A percentile compares a stretch with the other conserved stretches of the same genome.
Evolutionary conservation across 148 eudicot species (phyloP).

Genomic region (Nyssa sinensis): DNA sequence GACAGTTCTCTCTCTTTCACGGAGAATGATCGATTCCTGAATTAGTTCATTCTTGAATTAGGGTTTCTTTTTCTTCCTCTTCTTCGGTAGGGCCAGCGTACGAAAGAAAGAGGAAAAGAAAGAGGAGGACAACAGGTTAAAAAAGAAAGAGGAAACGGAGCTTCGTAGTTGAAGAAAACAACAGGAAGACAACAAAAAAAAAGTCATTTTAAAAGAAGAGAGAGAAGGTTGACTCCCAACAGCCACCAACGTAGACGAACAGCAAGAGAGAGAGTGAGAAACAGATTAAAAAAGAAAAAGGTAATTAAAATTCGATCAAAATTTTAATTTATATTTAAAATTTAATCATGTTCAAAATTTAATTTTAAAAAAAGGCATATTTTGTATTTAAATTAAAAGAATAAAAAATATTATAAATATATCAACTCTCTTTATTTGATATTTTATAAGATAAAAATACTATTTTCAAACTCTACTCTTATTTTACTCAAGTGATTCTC

Average conservation of each 20-base stretch:
- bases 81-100: too few species aligned
- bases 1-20: not conserved
- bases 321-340: too few species aligned
- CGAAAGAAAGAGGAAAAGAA: not conserved
- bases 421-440: too few species aligned
- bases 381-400: too few species aligned
- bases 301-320: too few species aligned
- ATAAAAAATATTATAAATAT: too few species aligned
- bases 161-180: constrained; percentile 1
- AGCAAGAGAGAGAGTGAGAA: not conserved
- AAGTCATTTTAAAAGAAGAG: not conserved
- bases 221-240: not conserved
- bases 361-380: too few species aligned
- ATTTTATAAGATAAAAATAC: too few species aligned
- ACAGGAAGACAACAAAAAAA: constrained; percentile 4
- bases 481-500: too few species aligned
- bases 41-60: constrained; percentile 5
- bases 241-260: not conserved
- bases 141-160: not conserved
- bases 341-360: too few species aligned
- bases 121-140: not conserved
- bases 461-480: too few species aligned
- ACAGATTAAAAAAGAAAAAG: not conserved
- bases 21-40: not conserved
- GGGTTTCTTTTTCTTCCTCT: constrained; percentile 3